These are phyloP conservation scores for Dianthus caryophyllus DNA, from an alignment of 148 eudicot species.

Conservation along the genomic window DNA sequence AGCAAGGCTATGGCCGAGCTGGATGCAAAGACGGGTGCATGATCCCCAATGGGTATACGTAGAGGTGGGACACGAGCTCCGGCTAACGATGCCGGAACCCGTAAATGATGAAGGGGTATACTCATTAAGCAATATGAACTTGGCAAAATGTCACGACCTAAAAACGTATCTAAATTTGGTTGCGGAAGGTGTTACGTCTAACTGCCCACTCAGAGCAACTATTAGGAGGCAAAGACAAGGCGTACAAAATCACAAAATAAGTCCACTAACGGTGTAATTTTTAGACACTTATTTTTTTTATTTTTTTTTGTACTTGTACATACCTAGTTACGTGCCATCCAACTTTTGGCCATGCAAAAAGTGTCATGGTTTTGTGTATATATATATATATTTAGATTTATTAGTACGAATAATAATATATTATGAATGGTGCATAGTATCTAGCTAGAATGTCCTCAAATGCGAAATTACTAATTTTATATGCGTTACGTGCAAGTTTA, in stretches of 20 bases:
- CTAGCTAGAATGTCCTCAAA: too few species aligned
- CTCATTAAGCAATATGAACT: conserved; percentile 28
- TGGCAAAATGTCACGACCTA: conserved; percentile 76
- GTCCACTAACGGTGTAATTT: conserved; percentile 4
- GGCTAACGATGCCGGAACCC: conserved; percentile 30
- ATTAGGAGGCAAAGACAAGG: conserved; percentile 27
- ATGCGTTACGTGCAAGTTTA: too few species aligned
- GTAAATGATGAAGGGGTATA: conserved; percentile 26
- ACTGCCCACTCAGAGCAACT: conserved; percentile 49
- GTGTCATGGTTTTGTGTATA: neutral
- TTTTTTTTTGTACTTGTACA: conserved; percentile 1
- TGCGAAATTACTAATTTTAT: too few species aligned
- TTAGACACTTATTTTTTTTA: too few species aligned
- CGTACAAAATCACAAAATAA: neutral
- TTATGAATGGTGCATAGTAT: too few species aligned
- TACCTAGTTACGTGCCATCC: neutral
- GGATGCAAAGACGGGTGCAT: conserved; percentile 48
- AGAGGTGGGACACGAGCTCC: conserved; percentile 73
- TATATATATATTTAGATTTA: neutral
- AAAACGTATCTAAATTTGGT: conserved; percentile 75
- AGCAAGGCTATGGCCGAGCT: conserved; percentile 19
- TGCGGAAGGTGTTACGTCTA: conserved; percentile 38
- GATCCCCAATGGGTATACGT: conserved; percentile 72
- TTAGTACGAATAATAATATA: too few species aligned
- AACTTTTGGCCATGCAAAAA: conserved; percentile 8